Evolutionary conservation across 495 filamentous ascomycete genomes (phyloP).

Genomic region (Hypoxylon fuscum): DNA sequence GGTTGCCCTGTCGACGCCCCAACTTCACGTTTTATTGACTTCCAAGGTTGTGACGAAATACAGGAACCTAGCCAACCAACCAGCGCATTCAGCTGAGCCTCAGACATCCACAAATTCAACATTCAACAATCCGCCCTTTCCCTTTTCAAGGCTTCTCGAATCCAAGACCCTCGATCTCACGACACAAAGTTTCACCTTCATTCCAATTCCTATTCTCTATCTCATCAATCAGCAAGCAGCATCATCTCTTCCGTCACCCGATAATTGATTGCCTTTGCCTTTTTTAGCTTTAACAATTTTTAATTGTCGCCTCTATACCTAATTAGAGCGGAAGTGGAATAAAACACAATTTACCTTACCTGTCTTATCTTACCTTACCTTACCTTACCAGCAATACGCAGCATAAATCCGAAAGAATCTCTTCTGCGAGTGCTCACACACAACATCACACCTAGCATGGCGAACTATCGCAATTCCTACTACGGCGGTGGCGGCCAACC

Average conservation of each 20-base stretch:
- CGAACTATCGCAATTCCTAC: slow-evolving; percentile 56
- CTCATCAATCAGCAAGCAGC: slow-evolving; percentile 16
- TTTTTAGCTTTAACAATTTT: too few relatives aligned
- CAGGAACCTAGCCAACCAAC: slow-evolving; percentile 37
- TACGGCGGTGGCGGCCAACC: slow-evolving; percentile 39
- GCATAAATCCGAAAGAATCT: slow-evolving; percentile 13
- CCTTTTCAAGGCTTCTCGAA: slow-evolving; percentile 23
- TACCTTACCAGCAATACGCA: too few relatives aligned
- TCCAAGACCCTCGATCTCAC: slow-evolving; percentile 26
- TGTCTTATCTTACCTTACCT: too few relatives aligned
- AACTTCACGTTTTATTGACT: slow-evolving; percentile 40
- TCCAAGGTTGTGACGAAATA: slow-evolving; percentile 50
- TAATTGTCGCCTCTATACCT: slow-evolving; percentile 2
- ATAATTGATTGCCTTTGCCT: too few relatives aligned
- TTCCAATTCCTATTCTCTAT: slow-evolving; percentile 17
- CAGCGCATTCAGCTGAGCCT: slow-evolving; percentile 30
- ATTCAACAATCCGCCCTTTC: slow-evolving; percentile 19
- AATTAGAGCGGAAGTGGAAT: slow-evolving; percentile 16
- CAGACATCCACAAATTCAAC: slow-evolving; percentile 24
- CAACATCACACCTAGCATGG: slow-evolving; percentile 45
- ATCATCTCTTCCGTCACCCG: too few relatives aligned
- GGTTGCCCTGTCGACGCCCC: slow-evolving; percentile 43
- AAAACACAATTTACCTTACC: slow-evolving; percentile 25
- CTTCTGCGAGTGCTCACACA: background rate
- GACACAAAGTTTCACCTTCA: slow-evolving; percentile 41